Percentiles rank a stretch among this genome's conserved stretches.
These are phyloP conservation scores for Pyrus betulifolia DNA, from an alignment of 306 rosid species.

Conservation along the genomic window DNA sequence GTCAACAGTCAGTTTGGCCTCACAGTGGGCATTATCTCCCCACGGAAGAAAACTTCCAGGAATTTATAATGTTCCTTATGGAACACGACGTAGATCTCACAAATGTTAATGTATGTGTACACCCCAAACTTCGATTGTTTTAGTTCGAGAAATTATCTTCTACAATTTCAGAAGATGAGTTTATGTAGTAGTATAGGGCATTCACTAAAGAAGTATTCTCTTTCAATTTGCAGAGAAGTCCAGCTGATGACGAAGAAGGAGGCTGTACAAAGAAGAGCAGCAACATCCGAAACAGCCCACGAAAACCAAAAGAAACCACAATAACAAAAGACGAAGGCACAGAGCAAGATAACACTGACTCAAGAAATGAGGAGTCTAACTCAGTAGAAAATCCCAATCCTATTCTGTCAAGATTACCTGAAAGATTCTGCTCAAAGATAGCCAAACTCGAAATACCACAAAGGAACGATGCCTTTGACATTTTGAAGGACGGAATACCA, in stretches of 20 bases:
- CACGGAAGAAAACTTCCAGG: conserved; percentile 74
- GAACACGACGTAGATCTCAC: conserved; percentile 61
- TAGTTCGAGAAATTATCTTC: neutral
- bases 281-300: conserved; percentile 10
- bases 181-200: neutral
- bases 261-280: conserved; percentile 18
- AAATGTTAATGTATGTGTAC: conserved; percentile 70
- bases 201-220: neutral
- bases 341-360: conserved; percentile 19
- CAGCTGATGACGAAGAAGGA: conserved; percentile 49
- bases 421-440: conserved; percentile 37
- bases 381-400: conserved; percentile 16
- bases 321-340: conserved; percentile 1
- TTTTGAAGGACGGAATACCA: conserved; percentile 16
- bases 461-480: conserved; percentile 13
- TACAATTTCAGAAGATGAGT: neutral
- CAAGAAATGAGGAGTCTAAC: conserved; percentile 21
- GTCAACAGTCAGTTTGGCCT: conserved; percentile 70
- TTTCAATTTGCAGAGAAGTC: conserved; percentile 41
- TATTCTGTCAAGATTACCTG: conserved; percentile 42
- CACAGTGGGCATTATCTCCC: conserved; percentile 95
- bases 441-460: conserved; percentile 55
- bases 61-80: conserved; percentile 51
- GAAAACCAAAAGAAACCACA: conserved; percentile 15
- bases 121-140: neutral